A percentile compares a stretch with the other conserved stretches of the same genome.
phyloP scores from a whole-genome alignment of 331 rosid species.

The Quercus tomentella region DNA sequence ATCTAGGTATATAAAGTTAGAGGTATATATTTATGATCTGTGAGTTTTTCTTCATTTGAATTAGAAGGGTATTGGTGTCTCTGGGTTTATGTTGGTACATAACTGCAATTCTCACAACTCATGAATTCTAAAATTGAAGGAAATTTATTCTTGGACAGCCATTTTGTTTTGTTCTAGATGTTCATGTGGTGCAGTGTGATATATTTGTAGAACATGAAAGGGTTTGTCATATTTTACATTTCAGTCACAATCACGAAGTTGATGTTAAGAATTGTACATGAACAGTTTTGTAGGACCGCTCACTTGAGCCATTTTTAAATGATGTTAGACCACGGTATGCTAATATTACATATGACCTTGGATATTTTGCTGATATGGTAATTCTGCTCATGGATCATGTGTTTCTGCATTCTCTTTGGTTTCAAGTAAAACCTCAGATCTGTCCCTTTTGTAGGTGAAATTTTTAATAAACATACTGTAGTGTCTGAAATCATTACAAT shows the following conservation, averaged over 20 bases:
- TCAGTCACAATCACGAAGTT: not conserved
- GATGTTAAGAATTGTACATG: not conserved
- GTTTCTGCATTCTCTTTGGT: not conserved
- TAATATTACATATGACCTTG: not conserved
- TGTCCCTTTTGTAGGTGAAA: not conserved
- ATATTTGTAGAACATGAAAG: not conserved
- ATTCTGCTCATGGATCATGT: not conserved
- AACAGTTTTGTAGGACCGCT: not conserved
- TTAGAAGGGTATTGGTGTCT: not conserved
- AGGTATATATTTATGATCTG: not conserved
- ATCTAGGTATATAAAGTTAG: too few relatives aligned
- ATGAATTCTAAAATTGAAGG: too few relatives aligned
- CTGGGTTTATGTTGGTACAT: not conserved
- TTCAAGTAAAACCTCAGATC: not conserved
- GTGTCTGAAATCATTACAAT: conserved; percentile 3
- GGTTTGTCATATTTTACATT: not conserved
- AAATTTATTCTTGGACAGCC: not conserved
- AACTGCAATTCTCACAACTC: not conserved
- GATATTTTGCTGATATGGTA: not conserved
- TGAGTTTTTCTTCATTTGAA: not conserved
- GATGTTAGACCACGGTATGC: not conserved
- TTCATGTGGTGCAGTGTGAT: not conserved
- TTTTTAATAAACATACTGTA: not conserved
- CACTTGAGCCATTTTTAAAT: not conserved
- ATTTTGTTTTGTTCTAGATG: not conserved